Percentiles rank a stretch among this genome's conserved stretches.
These are phyloP conservation scores for Cytospora piceicola DNA, from an alignment of 2,329 filamentous ascomycete species.

Conservation along the genomic window DNA sequence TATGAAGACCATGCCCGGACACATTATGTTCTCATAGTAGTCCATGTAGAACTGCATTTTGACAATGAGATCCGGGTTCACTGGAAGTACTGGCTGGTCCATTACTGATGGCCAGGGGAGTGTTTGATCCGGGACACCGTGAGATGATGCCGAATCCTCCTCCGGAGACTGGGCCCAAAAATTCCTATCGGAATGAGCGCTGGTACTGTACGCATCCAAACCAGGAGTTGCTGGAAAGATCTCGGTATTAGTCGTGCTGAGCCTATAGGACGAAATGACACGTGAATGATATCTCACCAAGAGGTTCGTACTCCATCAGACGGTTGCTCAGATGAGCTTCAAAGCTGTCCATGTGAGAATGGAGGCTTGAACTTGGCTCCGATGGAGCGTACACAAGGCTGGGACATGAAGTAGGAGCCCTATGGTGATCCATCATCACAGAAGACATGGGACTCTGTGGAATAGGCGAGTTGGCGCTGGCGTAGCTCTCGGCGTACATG, in stretches of 20 bases:
- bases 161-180: constrained; percentile 53
- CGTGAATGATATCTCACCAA: constrained; percentile 55
- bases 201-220: constrained; percentile 56
- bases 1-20: constrained; percentile 87
- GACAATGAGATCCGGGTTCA: constrained; percentile 68
- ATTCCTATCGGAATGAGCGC: constrained; percentile 51
- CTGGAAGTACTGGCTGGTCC: constrained; percentile 53
- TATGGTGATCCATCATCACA: constrained; percentile 58
- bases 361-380: constrained; percentile 63
- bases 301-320: constrained; percentile 58
- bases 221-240: constrained; percentile 52
- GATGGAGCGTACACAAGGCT: constrained; percentile 64
- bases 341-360: constrained; percentile 62
- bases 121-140: constrained; percentile 46
- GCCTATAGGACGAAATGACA: constrained; percentile 38
- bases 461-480: constrained; percentile 55
- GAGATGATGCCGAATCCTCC: constrained; percentile 51
- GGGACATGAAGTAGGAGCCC: constrained; percentile 63
- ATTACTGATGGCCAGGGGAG: constrained; percentile 53
- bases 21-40: constrained; percentile 92
- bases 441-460: constrained; percentile 59
- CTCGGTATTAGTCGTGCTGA: constrained; percentile 33
- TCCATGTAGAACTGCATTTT: constrained; percentile 89
- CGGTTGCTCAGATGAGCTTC: constrained; percentile 59
- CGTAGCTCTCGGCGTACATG: constrained; percentile 59